Conservation (phyloP, 2,329 filamentous ascomycete genomes). For the Beauveria pseudobassiana region DNA sequence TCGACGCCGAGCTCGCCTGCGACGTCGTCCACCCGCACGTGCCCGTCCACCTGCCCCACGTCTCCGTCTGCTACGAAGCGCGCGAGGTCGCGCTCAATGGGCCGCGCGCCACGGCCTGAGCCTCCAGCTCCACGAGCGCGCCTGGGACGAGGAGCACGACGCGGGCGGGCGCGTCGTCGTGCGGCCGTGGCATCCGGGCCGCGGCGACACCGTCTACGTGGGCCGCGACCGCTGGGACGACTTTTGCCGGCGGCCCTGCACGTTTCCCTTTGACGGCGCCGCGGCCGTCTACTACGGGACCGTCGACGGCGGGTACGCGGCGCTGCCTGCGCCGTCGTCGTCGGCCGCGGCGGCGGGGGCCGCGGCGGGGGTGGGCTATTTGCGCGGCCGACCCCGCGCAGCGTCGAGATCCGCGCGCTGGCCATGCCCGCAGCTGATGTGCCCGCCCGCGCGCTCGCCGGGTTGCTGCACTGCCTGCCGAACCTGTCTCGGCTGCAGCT, state of each 20-base stretch:
- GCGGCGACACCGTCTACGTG: slow-evolving; percentile 1
- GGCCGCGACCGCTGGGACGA: neutral
- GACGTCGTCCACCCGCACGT: slow-evolving; percentile 6
- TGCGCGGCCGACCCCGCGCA: neutral
- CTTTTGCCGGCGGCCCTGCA: neutral
- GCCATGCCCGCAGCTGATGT: neutral
- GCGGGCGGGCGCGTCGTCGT: neutral
- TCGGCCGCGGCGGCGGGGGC: neutral
- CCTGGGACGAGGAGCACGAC: slow-evolving; percentile 2
- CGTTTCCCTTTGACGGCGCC: slow-evolving; percentile 1
- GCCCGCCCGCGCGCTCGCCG: neutral
- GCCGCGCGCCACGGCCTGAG: neutral
- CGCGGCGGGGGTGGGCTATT: neutral
- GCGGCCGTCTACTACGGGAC: slow-evolving; percentile 6
- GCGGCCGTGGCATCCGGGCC: neutral
- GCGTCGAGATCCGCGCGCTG: neutral
- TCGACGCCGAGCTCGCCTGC: neutral
- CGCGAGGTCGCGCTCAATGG: neutral
- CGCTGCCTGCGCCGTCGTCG: neutral
- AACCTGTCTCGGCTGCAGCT: neutral
- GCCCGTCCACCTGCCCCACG: neutral
- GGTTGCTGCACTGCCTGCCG: neutral
- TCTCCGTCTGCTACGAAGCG: neutral
- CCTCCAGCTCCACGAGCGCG: neutral
- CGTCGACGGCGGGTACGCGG: neutral